Evolutionary conservation across 805 yeast species (phyloP), one percentile per base, ranked within the genome.

Genomic region (Schwanniomyces pseudopolymorphus): DNA sequence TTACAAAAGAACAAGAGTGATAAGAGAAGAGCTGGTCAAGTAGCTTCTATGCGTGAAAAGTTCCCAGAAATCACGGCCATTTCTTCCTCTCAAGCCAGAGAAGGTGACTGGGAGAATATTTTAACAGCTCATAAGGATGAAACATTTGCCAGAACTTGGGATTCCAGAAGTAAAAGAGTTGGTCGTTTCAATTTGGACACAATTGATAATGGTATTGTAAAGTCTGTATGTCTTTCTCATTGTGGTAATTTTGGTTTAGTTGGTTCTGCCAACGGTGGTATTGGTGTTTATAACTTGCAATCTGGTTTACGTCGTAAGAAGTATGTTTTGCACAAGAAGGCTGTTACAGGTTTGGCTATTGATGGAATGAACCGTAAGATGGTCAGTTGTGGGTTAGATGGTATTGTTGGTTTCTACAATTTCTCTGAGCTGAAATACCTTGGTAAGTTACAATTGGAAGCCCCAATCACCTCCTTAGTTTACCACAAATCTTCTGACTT

Each of bases 171-270:
- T 49, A 91, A 87, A 52, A 83, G 90, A 59, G 81, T 90, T 3
- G 97, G 97, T 19, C 79, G 85, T 48, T 80, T 84, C 74, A 73
- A 72, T 31, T 70, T 95, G 31, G 63, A 72, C 3, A 87, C 97
- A 1, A 79, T 80, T n/a, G 98, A 94, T 66, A 83, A 78, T 4
- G 89, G 92, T 1, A 59, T 78, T 8, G 95, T 83, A 7, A 87
- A 85, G 60, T 65, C 87, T 25, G 92, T 89, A 7, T 78, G 87
- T 16, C 80, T 92, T 19, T 87, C 97, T 0, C 87, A 83, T 46
- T 94, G 99, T 76, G 99, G 99, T 33, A 95, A 95, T 64, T 94
- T 95, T 66, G 97, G 87, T 1, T 69, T 92, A 33, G 85, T 95
- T 17, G 99, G 98, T 10, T 89, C 97, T 2, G 78, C 91, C 2